A percentile compares a stretch with the other conserved stretches of the same genome.
phyloP scores from a whole-genome alignment of 225 moss, liverwort and hornwort species.

The Rhytidiadelphus loreus region DNA sequence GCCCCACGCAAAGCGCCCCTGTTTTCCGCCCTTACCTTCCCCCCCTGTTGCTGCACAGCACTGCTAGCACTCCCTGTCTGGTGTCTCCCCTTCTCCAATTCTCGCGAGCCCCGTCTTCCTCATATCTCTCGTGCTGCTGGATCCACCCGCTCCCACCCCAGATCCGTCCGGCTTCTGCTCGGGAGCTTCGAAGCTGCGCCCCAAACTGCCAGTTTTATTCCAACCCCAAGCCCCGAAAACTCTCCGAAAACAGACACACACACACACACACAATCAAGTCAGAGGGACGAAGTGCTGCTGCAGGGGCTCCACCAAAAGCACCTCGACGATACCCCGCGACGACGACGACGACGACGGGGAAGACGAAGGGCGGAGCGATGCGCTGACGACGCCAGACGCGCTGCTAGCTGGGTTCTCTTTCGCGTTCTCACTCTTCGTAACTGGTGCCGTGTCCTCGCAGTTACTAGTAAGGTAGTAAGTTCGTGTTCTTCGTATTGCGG shows the following conservation, averaged over 20 bases:
- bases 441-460: neutral
- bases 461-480: neutral
- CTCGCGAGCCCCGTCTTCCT: neutral
- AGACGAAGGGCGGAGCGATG: neutral
- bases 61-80: neutral
- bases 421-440: neutral
- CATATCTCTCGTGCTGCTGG: constrained; percentile 3
- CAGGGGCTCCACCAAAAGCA: neutral
- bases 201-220: constrained; percentile 4
- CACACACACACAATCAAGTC: neutral
- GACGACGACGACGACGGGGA: neutral
- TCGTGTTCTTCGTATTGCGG: neutral
- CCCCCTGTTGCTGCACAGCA: neutral
- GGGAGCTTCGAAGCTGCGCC: neutral
- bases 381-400: neutral
- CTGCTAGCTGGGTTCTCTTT: neutral
- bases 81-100: neutral
- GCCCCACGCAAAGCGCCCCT: neutral
- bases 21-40: neutral
- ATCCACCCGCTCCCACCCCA: neutral
- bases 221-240: neutral
- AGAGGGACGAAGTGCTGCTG: neutral
- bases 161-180: neutral
- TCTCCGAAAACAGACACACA: neutral
- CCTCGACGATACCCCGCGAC: neutral